Percentiles rank a stretch among this genome's conserved stretches.
Conservation (phyloP, 768 basidiomycete species). For the Rhodocollybia butyracea region DNA sequence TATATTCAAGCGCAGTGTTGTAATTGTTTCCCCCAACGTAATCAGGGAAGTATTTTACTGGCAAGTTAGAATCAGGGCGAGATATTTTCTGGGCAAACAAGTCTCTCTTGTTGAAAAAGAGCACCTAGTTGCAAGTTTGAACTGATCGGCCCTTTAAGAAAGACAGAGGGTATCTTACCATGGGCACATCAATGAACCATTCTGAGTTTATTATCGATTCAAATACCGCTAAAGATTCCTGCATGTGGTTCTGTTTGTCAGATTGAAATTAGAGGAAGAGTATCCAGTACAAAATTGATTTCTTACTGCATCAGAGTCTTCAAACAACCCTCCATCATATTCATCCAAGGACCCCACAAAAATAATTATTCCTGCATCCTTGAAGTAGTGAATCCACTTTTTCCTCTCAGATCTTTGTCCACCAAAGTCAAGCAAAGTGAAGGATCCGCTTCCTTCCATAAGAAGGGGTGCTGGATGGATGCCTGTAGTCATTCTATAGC, state of each 20-base stretch:
- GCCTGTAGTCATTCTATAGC: constrained; percentile 94
- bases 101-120: constrained; percentile 97
- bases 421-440: constrained; percentile 91
- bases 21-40: constrained; percentile 84
- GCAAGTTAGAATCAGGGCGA: constrained; percentile 74
- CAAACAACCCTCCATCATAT: constrained; percentile 96
- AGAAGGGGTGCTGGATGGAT: constrained; percentile 96
- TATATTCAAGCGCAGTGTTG: constrained; percentile 83
- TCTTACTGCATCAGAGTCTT: constrained; percentile 88
- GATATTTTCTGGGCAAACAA: constrained; percentile 92
- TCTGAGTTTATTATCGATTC: constrained; percentile 97
- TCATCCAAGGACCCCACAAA: constrained; percentile 92
- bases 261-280: neutral
- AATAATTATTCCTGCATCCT: constrained; percentile 89
- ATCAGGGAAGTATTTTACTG: constrained; percentile 89
- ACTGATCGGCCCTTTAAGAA: neutral
- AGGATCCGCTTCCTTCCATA: constrained; percentile 90
- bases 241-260: constrained; percentile 81
- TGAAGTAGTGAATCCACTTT: constrained; percentile 87
- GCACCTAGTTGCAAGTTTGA: constrained; percentile 50
- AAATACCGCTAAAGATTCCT: constrained; percentile 92
- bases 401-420: constrained; percentile 80
- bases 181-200: constrained; percentile 94
- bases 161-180: constrained; percentile 50
- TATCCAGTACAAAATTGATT: neutral